These are phyloP conservation scores for Jatropha curcas DNA, from an alignment of 345 rosid species.

Conservation along the genomic window DNA sequence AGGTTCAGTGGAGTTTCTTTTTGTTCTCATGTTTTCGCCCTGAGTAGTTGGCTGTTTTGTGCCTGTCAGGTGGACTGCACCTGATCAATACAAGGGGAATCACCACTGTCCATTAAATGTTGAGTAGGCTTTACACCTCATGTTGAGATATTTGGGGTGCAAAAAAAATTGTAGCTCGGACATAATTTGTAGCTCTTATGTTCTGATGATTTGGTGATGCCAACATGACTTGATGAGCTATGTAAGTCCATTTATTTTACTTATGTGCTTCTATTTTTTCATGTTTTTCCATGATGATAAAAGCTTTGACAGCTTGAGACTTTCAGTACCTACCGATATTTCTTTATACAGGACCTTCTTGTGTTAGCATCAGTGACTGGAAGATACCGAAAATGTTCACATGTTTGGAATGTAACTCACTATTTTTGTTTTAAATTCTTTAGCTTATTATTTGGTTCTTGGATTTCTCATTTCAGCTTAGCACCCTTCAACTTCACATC, in stretches of 20 bases:
- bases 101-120: not conserved
- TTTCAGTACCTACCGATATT: not conserved
- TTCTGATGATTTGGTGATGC: not conserved
- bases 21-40: not conserved
- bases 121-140: not conserved
- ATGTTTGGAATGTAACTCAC: not conserved
- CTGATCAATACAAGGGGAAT: not conserved
- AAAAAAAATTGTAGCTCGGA: not conserved
- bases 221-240: not conserved
- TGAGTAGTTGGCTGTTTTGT: not conserved
- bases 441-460: not conserved
- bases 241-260: not conserved
- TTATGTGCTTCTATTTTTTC: not conserved
- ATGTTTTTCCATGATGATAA: not conserved
- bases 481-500: too few relatives aligned
- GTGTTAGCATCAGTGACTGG: not conserved
- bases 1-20: too few relatives aligned
- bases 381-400: not conserved
- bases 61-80: constrained; percentile 4
- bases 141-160: not conserved
- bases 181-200: not conserved
- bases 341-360: not conserved
- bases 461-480: not conserved
- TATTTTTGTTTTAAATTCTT: not conserved
- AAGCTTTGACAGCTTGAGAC: not conserved